Conservation (phyloP, 805 yeast species). For the Candida easanensis region DNA sequence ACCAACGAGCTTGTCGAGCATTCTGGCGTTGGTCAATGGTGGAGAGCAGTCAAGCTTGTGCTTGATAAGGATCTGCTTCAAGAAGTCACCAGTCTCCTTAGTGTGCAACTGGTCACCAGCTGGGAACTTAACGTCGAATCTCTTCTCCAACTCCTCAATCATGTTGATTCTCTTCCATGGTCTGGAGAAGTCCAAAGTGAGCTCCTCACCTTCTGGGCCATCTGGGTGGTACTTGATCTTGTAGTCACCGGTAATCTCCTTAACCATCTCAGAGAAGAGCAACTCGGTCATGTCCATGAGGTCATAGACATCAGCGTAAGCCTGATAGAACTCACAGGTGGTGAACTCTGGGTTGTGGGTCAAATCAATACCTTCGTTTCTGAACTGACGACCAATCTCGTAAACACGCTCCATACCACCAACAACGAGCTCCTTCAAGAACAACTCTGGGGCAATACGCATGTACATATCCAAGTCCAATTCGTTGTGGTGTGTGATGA, state of each 20-base stretch:
- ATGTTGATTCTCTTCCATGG: constrained; percentile 99
- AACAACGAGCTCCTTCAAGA: constrained; percentile 92
- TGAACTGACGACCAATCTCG: constrained; percentile 97
- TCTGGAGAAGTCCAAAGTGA: constrained; percentile 83
- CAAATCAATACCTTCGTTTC: constrained; percentile 98
- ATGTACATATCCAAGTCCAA: constrained; percentile 93
- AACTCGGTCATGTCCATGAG: constrained; percentile 90
- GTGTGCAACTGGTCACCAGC: constrained; percentile 94
- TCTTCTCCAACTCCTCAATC: constrained; percentile 93
- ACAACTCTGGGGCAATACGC: constrained; percentile 98
- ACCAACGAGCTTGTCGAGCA: constrained; percentile 97
- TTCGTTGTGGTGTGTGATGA: constrained; percentile 95
- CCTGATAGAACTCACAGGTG: constrained; percentile 97
- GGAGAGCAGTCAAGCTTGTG: constrained; percentile 84
- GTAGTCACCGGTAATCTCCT: constrained; percentile 88
- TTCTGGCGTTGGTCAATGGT: constrained; percentile 95
- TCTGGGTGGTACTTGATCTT: constrained; percentile 87
- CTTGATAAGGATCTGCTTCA: constrained; percentile 73
- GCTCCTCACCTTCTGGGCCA: constrained; percentile 80
- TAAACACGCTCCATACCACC: constrained; percentile 98
- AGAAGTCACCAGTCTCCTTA: constrained; percentile 86
- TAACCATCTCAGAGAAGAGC: constrained; percentile 95
- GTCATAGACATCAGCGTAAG: constrained; percentile 95
- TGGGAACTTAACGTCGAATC: constrained; percentile 86
- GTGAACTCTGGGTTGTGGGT: constrained; percentile 99